These are phyloP conservation scores for Pyrus bretschneideri DNA, from an alignment of 306 rosid species.

Conservation along the genomic window DNA sequence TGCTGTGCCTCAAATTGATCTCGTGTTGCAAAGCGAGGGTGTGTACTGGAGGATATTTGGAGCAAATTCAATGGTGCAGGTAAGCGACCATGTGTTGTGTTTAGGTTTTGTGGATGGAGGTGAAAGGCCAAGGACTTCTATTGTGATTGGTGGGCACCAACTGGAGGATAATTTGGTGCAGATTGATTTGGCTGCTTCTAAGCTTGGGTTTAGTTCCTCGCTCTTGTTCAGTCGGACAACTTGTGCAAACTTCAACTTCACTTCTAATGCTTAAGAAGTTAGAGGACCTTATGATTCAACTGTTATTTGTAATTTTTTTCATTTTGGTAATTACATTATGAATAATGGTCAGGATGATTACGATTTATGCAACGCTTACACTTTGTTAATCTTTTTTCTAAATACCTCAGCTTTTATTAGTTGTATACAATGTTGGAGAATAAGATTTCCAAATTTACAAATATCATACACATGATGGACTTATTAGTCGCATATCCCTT, in stretches of 20 bases:
- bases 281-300: too few species aligned
- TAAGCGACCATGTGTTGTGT: conserved; percentile 33
- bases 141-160: conserved; percentile 55
- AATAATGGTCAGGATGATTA: too few species aligned
- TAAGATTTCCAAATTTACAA: too few species aligned
- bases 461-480: too few species aligned
- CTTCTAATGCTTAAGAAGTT: background rate
- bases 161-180: conserved; percentile 54
- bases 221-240: conserved; percentile 27
- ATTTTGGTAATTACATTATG: too few species aligned
- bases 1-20: conserved; percentile 37
- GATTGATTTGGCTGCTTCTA: conserved; percentile 40
- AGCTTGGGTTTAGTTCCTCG: conserved; percentile 12
- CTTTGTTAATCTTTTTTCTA: too few species aligned
- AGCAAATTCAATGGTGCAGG: conserved; percentile 58
- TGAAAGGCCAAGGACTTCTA: conserved; percentile 28
- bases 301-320: too few species aligned
- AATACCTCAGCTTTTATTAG: too few species aligned
- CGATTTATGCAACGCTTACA: too few species aligned
- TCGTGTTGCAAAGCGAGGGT: conserved; percentile 37
- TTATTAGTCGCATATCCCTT: too few species aligned
- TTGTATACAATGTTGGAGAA: too few species aligned
- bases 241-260: conserved; percentile 51
- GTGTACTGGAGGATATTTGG: conserved; percentile 50
- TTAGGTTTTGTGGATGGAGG: conserved; percentile 68